Conservation (phyloP, 2,329 filamentous ascomycete genomes). For the Laburnicola sp. region DNA sequence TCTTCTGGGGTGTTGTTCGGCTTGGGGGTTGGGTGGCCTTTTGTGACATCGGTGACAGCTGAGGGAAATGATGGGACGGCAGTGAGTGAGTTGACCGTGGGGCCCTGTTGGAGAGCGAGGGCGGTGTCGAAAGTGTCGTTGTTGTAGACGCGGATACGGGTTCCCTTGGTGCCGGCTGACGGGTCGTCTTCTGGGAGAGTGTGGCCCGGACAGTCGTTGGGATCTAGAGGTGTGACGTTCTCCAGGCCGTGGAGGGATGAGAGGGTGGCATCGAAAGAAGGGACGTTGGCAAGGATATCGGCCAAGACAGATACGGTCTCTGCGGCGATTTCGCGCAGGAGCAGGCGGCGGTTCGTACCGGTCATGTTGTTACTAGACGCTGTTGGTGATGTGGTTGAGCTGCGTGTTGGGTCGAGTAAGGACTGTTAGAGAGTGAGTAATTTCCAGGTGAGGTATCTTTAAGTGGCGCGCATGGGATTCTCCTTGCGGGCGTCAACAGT, state of each 20-base stretch:
- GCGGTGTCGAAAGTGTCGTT: slow-evolving; percentile 42
- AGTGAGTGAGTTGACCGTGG: slow-evolving; percentile 9
- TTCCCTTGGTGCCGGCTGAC: slow-evolving; percentile 24
- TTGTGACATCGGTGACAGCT: too few relatives aligned
- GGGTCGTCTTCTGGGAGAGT: slow-evolving; percentile 17
- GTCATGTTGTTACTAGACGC: background rate
- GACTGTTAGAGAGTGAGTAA: too few relatives aligned
- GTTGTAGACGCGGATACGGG: slow-evolving; percentile 36
- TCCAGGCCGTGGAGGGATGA: background rate
- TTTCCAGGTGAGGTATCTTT: too few relatives aligned
- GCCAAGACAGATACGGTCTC: slow-evolving; percentile 31
- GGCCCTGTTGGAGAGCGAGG: slow-evolving; percentile 27
- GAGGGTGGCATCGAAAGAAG: slow-evolving; percentile 9
- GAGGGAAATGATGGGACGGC: background rate
- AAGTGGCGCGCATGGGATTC: too few relatives aligned
- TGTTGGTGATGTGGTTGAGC: background rate
- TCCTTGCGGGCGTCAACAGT: too few relatives aligned
- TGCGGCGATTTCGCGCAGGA: slow-evolving; percentile 28
- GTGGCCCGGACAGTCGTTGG: slow-evolving; percentile 28
- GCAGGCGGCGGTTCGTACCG: slow-evolving; percentile 11
- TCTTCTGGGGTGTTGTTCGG: background rate
- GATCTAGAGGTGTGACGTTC: slow-evolving; percentile 19
- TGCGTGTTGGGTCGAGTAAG: too few relatives aligned
- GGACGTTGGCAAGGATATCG: slow-evolving; percentile 22
- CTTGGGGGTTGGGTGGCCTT: too few relatives aligned